phyloP scores from a whole-genome alignment of 2,329 filamentous ascomycete species.

The Acarospora socialis region DNA sequence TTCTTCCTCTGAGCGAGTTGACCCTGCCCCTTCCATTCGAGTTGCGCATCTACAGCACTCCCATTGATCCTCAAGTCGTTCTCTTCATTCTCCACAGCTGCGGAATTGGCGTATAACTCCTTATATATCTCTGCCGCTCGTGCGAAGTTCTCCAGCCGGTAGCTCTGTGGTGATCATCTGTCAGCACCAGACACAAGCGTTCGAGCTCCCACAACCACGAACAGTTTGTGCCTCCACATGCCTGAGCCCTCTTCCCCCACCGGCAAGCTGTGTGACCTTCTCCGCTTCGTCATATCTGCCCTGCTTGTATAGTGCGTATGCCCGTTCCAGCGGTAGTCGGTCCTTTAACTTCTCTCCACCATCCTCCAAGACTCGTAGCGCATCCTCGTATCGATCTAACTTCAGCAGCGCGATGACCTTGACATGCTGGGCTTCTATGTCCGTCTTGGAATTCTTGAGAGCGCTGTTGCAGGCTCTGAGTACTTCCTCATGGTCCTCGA shows the following conservation, averaged over 20 bases:
- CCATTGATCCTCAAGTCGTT: conserved; percentile 49
- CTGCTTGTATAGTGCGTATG: conserved; percentile 49
- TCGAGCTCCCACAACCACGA: conserved; percentile 16
- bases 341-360: conserved; percentile 40
- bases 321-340: conserved; percentile 42
- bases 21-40: conserved; percentile 43
- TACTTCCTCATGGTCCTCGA: conserved; percentile 49
- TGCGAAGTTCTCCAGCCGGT: conserved; percentile 46
- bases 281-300: conserved; percentile 42
- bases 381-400: conserved; percentile 49
- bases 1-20: conserved; percentile 38
- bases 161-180: conserved; percentile 25
- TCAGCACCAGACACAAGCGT: background rate
- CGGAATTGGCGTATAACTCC: conserved; percentile 29
- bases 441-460: conserved; percentile 42
- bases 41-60: conserved; percentile 46
- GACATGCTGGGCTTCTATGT: conserved; percentile 42
- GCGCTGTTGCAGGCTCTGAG: conserved; percentile 43
- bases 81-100: conserved; percentile 33
- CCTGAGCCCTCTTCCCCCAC: conserved; percentile 35
- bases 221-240: conserved; percentile 50
- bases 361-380: conserved; percentile 40
- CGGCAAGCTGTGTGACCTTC: conserved; percentile 31
- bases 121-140: conserved; percentile 41
- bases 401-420: conserved; percentile 47